Evolutionary conservation across 305 asterid species (phyloP).

Genomic region (Caryopteris hybrid): DNA sequence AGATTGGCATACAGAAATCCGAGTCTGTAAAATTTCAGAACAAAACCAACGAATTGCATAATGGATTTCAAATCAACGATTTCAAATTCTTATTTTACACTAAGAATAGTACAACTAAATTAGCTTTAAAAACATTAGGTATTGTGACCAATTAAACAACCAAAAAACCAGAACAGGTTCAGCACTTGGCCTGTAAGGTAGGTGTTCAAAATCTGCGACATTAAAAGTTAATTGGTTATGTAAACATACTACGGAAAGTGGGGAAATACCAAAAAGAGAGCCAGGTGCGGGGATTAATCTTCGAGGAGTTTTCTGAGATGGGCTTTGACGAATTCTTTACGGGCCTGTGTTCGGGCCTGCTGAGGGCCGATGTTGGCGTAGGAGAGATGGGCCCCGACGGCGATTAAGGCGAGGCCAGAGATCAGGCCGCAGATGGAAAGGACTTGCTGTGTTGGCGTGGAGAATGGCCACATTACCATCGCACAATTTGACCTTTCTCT

Average conservation of each 20-base stretch:
- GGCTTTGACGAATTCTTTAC: slow-evolving; percentile 49
- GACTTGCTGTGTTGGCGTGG: slow-evolving; percentile 41
- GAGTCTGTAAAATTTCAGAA: not conserved
- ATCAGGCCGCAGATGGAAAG: slow-evolving; percentile 38
- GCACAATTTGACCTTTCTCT: not conserved
- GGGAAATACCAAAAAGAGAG: slow-evolving; percentile 14
- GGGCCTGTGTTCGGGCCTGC: slow-evolving; percentile 64
- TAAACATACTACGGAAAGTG: not conserved
- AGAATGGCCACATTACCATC: slow-evolving; percentile 53
- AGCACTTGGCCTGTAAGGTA: not conserved
- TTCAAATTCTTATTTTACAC: no score
- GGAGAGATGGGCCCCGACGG: slow-evolving; percentile 57
- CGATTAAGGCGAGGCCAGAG: slow-evolving; percentile 41
- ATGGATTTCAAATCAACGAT: not conserved
- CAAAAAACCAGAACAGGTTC: not conserved
- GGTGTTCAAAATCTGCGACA: not conserved
- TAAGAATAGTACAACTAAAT: no score
- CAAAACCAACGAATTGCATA: not conserved
- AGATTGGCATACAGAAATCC: not conserved
- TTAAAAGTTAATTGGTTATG: not conserved
- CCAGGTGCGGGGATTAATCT: slow-evolving; percentile 31
- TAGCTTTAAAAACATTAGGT: not conserved
- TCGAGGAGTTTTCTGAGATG: slow-evolving; percentile 54
- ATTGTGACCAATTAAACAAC: not conserved
- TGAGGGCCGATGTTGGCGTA: slow-evolving; percentile 57